Conservation (phyloP, 441 rosid genomes). For the Euphorbia celastroides region DNA sequence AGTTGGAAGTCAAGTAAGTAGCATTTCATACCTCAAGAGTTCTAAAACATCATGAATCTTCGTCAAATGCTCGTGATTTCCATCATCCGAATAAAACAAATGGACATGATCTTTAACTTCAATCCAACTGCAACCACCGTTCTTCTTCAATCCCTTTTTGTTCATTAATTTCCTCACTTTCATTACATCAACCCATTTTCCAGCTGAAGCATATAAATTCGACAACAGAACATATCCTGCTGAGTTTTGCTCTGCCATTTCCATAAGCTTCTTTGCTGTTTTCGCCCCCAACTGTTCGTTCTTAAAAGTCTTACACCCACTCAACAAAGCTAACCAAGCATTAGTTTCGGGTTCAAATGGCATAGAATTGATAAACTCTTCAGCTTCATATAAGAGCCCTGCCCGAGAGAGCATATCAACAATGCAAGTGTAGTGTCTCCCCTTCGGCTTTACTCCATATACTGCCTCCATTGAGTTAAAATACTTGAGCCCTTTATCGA, state of each 20-base stretch:
- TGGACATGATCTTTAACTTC: slow-evolving; percentile 40
- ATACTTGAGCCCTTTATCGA: slow-evolving; percentile 42
- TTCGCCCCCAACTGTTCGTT: slow-evolving; percentile 44
- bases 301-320: slow-evolving; percentile 41
- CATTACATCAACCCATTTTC: slow-evolving; percentile 48
- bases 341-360: slow-evolving; percentile 44
- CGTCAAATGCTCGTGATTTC: slow-evolving; percentile 27
- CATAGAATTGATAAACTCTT: slow-evolving; percentile 46
- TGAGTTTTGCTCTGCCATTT: slow-evolving; percentile 30
- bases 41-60: slow-evolving; percentile 35
- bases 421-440: slow-evolving; percentile 44
- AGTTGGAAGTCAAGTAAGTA: neutral
- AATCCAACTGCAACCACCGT: slow-evolving; percentile 49
- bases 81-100: slow-evolving; percentile 43
- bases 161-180: slow-evolving; percentile 46
- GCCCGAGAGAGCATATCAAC: slow-evolving; percentile 62
- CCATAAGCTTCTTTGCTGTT: slow-evolving; percentile 36
- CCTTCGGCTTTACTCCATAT: slow-evolving; percentile 40
- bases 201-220: slow-evolving; percentile 51
- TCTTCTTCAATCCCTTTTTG: slow-evolving; percentile 51
- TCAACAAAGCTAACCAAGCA: slow-evolving; percentile 48
- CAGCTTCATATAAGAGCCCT: slow-evolving; percentile 52
- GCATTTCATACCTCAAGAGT: slow-evolving; percentile 40
- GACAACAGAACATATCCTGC: slow-evolving; percentile 45
- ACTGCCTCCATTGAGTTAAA: slow-evolving; percentile 39